A percentile compares a stretch with the other conserved stretches of the same genome.
These are phyloP conservation scores for Dimargaris verticillata DNA, from an alignment of 192 early-diverging fungal species.

Conservation along the genomic window DNA sequence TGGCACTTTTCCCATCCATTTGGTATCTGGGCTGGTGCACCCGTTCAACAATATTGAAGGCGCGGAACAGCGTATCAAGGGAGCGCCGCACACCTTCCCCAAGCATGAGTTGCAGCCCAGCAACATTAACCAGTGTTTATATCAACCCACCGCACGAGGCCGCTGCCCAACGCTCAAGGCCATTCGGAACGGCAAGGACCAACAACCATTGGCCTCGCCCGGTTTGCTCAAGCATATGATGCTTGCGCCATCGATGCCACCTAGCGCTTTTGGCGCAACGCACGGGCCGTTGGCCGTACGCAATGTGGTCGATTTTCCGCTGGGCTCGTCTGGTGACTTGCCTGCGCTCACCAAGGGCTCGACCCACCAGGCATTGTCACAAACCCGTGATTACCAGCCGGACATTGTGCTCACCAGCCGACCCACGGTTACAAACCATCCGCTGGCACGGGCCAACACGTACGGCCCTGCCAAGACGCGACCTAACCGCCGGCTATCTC, in stretches of 20 bases:
- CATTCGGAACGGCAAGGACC: not conserved
- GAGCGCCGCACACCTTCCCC: not conserved
- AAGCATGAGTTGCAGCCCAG: constrained; percentile 3
- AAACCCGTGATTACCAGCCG: not conserved
- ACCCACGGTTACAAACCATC: not conserved
- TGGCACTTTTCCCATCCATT: not conserved
- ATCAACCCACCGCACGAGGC: not conserved
- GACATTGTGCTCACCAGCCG: not conserved
- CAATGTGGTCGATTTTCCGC: too few relatives aligned
- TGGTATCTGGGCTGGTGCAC: not conserved
- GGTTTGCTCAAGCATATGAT: not conserved
- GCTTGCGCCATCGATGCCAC: too few relatives aligned
- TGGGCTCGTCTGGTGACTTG: too few relatives aligned
- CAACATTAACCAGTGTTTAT: not conserved
- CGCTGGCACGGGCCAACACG: not conserved
- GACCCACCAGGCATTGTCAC: not conserved
- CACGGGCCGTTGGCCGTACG: not conserved
- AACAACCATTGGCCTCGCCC: not conserved
- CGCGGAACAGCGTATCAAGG: not conserved
- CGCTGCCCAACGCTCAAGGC: not conserved
- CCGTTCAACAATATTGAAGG: not conserved
- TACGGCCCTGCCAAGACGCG: too few relatives aligned
- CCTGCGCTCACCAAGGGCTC: not conserved
- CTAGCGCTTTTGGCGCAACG: too few relatives aligned
- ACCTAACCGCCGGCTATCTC: too few relatives aligned